These are phyloP conservation scores for Penicillium parvum DNA, from an alignment of 495 filamentous ascomycete species.

Conservation along the genomic window DNA sequence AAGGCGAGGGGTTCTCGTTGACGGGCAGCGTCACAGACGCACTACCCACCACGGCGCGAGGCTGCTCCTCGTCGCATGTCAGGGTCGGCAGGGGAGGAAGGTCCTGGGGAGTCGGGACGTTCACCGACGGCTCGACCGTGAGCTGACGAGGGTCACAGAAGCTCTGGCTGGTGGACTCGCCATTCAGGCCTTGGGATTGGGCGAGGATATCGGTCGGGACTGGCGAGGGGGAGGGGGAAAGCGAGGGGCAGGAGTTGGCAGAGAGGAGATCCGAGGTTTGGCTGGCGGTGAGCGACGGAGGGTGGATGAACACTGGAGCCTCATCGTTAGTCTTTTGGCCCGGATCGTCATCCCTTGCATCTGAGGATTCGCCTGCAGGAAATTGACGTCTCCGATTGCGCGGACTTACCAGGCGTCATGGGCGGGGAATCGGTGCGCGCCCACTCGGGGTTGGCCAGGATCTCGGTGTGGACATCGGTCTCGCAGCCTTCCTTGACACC, in stretches of 20 bases:
- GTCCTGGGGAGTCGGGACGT: conserved; percentile 52
- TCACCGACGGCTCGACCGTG: conserved; percentile 63
- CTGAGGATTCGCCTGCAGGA: conserved; percentile 3
- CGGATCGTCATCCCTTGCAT: neutral
- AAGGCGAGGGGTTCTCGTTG: conserved; percentile 44
- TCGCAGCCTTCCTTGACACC: conserved; percentile 80
- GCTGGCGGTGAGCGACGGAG: conserved; percentile 60
- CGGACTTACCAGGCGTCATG: conserved; percentile 84
- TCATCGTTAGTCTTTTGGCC: conserved; percentile 18
- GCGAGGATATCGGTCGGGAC: conserved; percentile 56
- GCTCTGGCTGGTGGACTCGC: conserved; percentile 43
- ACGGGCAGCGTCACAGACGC: conserved; percentile 55
- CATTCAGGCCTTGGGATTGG: conserved; percentile 53
- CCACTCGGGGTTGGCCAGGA: conserved; percentile 74
- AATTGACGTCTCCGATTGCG: conserved; percentile 11
- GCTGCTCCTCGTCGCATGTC: conserved; percentile 68
- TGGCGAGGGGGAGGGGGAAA: conserved; percentile 74
- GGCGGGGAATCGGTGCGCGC: conserved; percentile 72
- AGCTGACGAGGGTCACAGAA: conserved; percentile 94
- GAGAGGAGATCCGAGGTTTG: conserved; percentile 70
- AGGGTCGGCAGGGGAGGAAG: conserved; percentile 68
- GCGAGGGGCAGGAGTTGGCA: conserved; percentile 70
- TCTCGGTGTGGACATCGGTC: conserved; percentile 68
- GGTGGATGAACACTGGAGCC: conserved; percentile 71
- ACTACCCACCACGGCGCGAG: conserved; percentile 66